Evolutionary conservation across 2,329 filamentous ascomycete species (phyloP), one percentile per base, ranked within the genome.

Genomic region (Hortaea werneckii): DNA sequence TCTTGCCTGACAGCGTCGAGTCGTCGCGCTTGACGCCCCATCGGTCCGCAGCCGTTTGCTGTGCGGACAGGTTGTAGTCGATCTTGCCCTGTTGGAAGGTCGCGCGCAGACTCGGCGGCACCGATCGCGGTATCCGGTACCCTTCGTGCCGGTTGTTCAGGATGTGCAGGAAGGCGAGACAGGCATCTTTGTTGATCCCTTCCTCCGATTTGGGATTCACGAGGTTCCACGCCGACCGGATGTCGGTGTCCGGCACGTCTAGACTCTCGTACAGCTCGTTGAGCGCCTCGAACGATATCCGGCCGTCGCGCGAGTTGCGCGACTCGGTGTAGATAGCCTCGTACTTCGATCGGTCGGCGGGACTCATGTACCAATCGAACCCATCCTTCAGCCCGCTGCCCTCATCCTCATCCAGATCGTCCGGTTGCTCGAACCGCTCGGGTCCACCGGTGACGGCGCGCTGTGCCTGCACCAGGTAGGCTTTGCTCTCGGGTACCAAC

Each of bases 311-410:
- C 64, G 83, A 79, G 66, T 94, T 86, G 50, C 88, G 80, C 69
- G 88, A 94, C 59, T 94, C 88, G 53, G 84, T 85, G 69, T 96
- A 98, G 67, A 98, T 98, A 58, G 90, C 87, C 67, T 95, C 88
- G 70, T 98, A 98, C 68, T 95, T 96, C 53, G 79, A 64, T 69
- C 94, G 94, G 69, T 98, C 89, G 29, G 74, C 68, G 0, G 92
- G 92, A 49, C 81, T 88, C 87, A 98, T 98, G 71, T 98, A 98
- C 92, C 92, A 98, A 66, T 98, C 92, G 66, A 98, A 98, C 9
- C 90, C 90, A 67, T 95, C 88, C 65, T 94, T 94, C 51, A 98
- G 73, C 56, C 95, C 89, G 53, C 83, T 79, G 32, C n/a, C 32
- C 32, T 9, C 8, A 49, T 94, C 76, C 40, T 74, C 85, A 49